Conservation (phyloP, 495 filamentous ascomycete species). For the Penicillium samsonianum region DNA sequence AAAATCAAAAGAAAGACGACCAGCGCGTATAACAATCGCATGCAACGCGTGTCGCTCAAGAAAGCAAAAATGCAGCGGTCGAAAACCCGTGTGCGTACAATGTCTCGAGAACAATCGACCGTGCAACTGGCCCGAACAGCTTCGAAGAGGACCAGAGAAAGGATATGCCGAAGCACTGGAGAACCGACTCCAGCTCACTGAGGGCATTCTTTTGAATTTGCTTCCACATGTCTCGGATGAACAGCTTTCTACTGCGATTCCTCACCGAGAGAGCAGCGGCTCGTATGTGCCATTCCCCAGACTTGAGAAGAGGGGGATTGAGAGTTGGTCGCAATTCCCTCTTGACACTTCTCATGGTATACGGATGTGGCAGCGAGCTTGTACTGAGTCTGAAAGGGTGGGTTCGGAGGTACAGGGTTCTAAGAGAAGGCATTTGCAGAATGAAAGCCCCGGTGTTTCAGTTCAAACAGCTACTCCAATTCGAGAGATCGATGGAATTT, state of each 20-base stretch:
- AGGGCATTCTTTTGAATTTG: constrained; percentile 34
- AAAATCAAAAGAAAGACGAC: constrained; percentile 24
- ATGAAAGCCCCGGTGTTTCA: neutral
- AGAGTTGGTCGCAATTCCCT: constrained; percentile 40
- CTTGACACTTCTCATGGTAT: constrained; percentile 36
- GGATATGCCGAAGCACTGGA: constrained; percentile 45
- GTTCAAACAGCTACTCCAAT: neutral
- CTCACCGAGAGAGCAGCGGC: neutral
- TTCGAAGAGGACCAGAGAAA: constrained; percentile 43
- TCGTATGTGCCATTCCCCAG: constrained; percentile 29
- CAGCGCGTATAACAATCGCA: constrained; percentile 37
- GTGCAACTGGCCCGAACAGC: constrained; percentile 45
- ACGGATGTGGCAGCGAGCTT: constrained; percentile 41
- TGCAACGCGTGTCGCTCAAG: constrained; percentile 42
- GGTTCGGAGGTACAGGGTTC: neutral
- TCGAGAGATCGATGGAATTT: neutral
- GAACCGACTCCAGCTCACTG: constrained; percentile 41
- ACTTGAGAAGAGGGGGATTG: constrained; percentile 33
- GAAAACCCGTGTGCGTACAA: constrained; percentile 40
- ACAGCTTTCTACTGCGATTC: constrained; percentile 29
- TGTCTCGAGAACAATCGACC: constrained; percentile 38
- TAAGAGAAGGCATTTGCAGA: constrained; percentile 4
- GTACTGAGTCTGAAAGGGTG: constrained; percentile 5
- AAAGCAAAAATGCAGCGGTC: constrained; percentile 42
- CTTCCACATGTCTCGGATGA: constrained; percentile 34